Conservation (phyloP, 768 basidiomycete species). For the Tephrocybe sp. region DNA sequence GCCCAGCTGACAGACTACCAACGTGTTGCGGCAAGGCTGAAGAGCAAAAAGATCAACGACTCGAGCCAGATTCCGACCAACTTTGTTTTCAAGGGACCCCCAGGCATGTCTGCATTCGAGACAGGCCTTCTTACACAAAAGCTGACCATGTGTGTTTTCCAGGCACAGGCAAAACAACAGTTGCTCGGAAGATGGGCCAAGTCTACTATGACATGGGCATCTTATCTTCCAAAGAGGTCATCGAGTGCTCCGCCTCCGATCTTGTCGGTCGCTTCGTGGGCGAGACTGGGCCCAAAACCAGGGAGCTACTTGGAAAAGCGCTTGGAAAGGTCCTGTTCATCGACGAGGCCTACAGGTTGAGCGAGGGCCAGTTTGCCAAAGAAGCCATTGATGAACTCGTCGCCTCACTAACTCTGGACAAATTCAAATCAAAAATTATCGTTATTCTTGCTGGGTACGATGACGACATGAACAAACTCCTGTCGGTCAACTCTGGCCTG, state of each 20-base stretch:
- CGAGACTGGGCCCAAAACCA: constrained; percentile 70
- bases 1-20: constrained; percentile 52
- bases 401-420: constrained; percentile 56
- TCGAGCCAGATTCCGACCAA: constrained; percentile 60
- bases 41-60: constrained; percentile 39
- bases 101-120: constrained; percentile 37
- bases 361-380: constrained; percentile 61
- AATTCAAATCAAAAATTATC: constrained; percentile 57
- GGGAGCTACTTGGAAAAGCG: constrained; percentile 59
- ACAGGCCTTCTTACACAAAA: constrained; percentile 13
- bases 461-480: constrained; percentile 60
- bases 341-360: constrained; percentile 69
- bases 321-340: constrained; percentile 69
- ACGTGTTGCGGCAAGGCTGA: constrained; percentile 42
- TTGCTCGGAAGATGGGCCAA: constrained; percentile 59
- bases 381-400: constrained; percentile 77
- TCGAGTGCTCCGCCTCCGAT: constrained; percentile 70
- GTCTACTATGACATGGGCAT: constrained; percentile 66
- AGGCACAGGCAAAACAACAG: constrained; percentile 68
- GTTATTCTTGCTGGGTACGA: constrained; percentile 75
- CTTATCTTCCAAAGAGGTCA: constrained; percentile 43
- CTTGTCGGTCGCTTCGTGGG: constrained; percentile 66
- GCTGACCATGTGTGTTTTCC: constrained; percentile 23
- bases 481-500: constrained; percentile 60
- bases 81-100: constrained; percentile 75